phyloP scores from a whole-genome alignment of 139 green algal species.

The Chlorokybus atmophyticus region DNA sequence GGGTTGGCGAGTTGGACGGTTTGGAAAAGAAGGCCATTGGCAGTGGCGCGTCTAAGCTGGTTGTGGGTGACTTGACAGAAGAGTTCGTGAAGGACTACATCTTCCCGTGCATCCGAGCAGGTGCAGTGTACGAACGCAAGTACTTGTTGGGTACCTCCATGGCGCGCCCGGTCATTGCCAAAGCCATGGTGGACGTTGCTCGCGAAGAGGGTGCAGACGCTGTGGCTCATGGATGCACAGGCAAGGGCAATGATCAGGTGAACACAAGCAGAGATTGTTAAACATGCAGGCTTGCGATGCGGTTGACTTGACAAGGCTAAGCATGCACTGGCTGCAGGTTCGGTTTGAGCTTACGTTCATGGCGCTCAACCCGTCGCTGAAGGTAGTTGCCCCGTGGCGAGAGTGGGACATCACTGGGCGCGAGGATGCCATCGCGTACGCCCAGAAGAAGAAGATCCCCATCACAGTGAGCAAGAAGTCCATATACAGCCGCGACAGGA shows the following conservation, averaged over 20 bases:
- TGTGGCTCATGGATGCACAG: slow-evolving; percentile 94
- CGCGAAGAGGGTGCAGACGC: slow-evolving; percentile 81
- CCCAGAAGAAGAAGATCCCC: slow-evolving; percentile 28
- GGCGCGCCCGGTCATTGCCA: slow-evolving; percentile 93
- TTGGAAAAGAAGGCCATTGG: slow-evolving; percentile 26
- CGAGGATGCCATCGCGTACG: slow-evolving; percentile 31
- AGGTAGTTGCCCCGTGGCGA: slow-evolving; percentile 96
- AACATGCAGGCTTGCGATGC: no score
- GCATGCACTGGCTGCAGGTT: no score
- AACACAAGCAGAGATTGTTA: no score
- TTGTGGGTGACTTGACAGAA: slow-evolving; percentile 73
- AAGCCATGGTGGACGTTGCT: slow-evolving; percentile 95
- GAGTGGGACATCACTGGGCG: slow-evolving; percentile 70
- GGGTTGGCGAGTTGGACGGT: slow-evolving; percentile 23
- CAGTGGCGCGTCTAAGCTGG: slow-evolving; percentile 20
- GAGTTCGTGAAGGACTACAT: slow-evolving; percentile 98
- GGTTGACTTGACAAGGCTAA: no score
- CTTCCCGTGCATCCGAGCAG: slow-evolving; percentile 97
- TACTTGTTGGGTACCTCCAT: slow-evolving; percentile 99
- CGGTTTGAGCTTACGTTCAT: slow-evolving; percentile 78
- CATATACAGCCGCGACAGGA: slow-evolving; percentile 31
- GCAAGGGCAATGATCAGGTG: slow-evolving; percentile 99
- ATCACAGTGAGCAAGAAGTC: slow-evolving; percentile 32
- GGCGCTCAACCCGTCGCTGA: slow-evolving; percentile 92
- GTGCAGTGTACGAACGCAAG: slow-evolving; percentile 90